Percentiles rank a stretch among this genome's conserved stretches.
Conservation (phyloP, 768 basidiomycete genomes). For the Chalciporus pseudorubinellus region DNA sequence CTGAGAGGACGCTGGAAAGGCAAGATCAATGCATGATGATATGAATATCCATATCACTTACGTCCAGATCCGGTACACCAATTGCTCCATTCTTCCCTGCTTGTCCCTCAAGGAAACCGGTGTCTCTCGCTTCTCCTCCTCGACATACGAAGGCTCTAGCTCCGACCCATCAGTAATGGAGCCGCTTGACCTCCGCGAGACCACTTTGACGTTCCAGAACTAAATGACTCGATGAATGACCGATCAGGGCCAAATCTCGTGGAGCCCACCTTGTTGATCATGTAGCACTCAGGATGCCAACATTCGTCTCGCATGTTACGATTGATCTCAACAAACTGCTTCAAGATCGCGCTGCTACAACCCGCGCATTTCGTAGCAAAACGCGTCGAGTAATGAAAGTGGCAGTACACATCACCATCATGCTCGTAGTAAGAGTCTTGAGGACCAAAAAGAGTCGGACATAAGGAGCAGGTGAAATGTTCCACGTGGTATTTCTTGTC, state of each 20-base stretch:
- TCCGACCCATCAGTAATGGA: conserved; percentile 52
- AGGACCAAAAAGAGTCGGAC: conserved; percentile 93
- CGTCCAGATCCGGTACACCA: conserved; percentile 99
- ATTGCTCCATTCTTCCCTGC: conserved; percentile 92
- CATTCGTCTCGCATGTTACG: conserved; percentile 97
- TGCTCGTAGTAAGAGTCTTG: conserved; percentile 99
- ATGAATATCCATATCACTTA: conserved; percentile 38
- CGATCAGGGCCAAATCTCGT: not conserved
- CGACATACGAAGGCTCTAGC: conserved; percentile 54
- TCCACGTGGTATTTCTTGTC: conserved; percentile 99
- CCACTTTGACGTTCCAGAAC: conserved; percentile 99
- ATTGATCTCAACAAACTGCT: conserved; percentile 99
- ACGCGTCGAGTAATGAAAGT: conserved; percentile 98
- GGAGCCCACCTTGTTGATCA: conserved; percentile 91
- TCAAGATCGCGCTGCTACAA: conserved; percentile 94
- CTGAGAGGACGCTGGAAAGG: conserved; percentile 75
- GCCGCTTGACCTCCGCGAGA: conserved; percentile 68
- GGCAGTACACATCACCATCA: conserved; percentile 96
- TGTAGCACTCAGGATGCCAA: conserved; percentile 99
- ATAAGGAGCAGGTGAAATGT: conserved; percentile 98
- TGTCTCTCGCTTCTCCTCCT: conserved; percentile 81
- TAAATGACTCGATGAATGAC: conserved; percentile 32
- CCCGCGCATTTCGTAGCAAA: conserved; percentile 99
- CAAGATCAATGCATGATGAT: conserved; percentile 6
- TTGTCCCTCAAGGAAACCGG: conserved; percentile 80